Evolutionary conservation across 179 eudicot species (phyloP).

Genomic region (Beta corolliflora): DNA sequence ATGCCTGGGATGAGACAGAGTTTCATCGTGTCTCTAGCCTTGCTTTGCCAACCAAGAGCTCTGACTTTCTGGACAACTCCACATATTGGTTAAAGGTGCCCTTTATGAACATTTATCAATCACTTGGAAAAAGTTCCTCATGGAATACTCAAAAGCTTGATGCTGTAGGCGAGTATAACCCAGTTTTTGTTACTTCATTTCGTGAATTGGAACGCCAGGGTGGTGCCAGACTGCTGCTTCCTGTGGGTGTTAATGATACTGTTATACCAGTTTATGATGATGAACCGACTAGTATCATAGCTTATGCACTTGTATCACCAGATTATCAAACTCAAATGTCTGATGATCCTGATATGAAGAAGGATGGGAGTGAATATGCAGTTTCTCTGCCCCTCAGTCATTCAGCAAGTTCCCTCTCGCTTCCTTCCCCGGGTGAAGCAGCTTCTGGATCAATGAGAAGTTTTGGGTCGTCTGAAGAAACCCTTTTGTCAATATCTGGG

Average conservation of each 20-base stretch:
- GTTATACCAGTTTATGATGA: slow-evolving; percentile 76
- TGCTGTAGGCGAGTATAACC: slow-evolving; percentile 58
- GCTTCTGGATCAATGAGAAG: slow-evolving; percentile 47
- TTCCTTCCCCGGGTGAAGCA: slow-evolving; percentile 47
- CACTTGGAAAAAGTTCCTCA: slow-evolving; percentile 44
- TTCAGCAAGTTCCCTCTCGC: slow-evolving; percentile 42
- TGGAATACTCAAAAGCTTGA: slow-evolving; percentile 52
- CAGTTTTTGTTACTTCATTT: slow-evolving; percentile 64
- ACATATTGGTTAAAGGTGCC: slow-evolving; percentile 57
- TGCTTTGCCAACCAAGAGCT: slow-evolving; percentile 39
- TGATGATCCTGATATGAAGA: slow-evolving; percentile 49
- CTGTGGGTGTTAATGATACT: slow-evolving; percentile 57
- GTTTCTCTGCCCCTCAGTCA: slow-evolving; percentile 41
- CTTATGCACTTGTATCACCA: slow-evolving; percentile 74
- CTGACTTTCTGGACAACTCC: slow-evolving; percentile 45
- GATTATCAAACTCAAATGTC: slow-evolving; percentile 63
- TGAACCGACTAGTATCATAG: slow-evolving; percentile 78
- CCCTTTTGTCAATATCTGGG: slow-evolving; percentile 49
- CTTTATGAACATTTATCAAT: slow-evolving; percentile 50
- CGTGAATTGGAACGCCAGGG: slow-evolving; percentile 54
- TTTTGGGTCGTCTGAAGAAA: slow-evolving; percentile 62
- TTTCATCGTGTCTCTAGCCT: slow-evolving; percentile 33
- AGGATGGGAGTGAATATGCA: slow-evolving; percentile 48
- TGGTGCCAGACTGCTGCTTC: slow-evolving; percentile 73
- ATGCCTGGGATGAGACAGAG: slow-evolving; percentile 33